These are phyloP conservation scores for Beauveria sp. DNA, from an alignment of 2,329 filamentous ascomycete genomes.

Conservation along the genomic window DNA sequence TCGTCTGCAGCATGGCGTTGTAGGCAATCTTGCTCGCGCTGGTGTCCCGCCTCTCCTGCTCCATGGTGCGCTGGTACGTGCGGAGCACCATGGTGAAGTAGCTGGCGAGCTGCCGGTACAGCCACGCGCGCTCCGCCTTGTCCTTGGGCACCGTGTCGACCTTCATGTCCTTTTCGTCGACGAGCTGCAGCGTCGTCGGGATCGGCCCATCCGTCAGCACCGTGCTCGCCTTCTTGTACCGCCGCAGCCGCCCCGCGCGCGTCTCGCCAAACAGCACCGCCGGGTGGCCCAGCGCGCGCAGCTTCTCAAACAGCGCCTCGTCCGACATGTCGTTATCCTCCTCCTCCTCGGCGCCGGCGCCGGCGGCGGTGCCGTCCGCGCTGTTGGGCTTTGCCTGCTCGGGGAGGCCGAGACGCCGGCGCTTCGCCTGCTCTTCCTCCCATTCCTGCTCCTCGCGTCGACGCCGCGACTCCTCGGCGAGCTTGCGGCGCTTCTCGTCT, in stretches of 20 bases:
- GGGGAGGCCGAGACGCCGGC: slow-evolving; percentile 74
- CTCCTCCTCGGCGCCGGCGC: slow-evolving; percentile 26
- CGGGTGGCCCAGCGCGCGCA: slow-evolving; percentile 69
- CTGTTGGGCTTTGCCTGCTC: slow-evolving; percentile 44
- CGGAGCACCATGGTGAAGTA: slow-evolving; percentile 95
- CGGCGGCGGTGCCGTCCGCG: slow-evolving; percentile 36
- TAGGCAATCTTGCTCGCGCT: slow-evolving; percentile 75
- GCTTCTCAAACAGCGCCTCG: slow-evolving; percentile 57
- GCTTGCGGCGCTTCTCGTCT: slow-evolving; percentile 71
- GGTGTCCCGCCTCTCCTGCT: slow-evolving; percentile 55
- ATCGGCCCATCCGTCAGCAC: slow-evolving; percentile 69
- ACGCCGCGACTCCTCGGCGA: slow-evolving; percentile 72
- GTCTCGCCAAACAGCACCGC: slow-evolving; percentile 73
- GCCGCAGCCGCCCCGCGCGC: slow-evolving; percentile 58
- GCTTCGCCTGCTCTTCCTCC: slow-evolving; percentile 62
- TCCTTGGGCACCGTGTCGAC: slow-evolving; percentile 59
- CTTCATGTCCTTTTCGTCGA: slow-evolving; percentile 86
- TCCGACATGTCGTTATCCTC: slow-evolving; percentile 58
- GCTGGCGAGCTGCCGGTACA: slow-evolving; percentile 82
- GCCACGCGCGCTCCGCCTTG: slow-evolving; percentile 55
- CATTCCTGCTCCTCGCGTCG: slow-evolving; percentile 65
- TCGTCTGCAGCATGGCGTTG: slow-evolving; percentile 77
- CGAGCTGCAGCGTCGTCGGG: slow-evolving; percentile 71
- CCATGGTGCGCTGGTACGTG: slow-evolving; percentile 78
- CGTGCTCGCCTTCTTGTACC: slow-evolving; percentile 61